Base-by-base conservation (phyloP, 768 basidiomycete genomes). In the Lentinula lateritia region DNA sequence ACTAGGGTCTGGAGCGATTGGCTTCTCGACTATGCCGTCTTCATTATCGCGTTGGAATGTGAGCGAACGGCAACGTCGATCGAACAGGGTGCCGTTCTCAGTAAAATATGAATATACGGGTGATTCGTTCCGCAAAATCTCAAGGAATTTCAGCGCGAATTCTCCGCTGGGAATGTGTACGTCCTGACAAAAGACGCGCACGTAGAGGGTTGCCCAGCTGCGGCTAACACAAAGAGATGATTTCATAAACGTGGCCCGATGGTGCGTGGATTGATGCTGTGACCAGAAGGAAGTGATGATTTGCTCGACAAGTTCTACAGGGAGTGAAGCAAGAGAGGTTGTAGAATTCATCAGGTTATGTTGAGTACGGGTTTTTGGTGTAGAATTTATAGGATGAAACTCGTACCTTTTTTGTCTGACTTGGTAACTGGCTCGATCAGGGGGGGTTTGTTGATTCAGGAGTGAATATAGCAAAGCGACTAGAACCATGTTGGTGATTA, bases 191-290 rank as follows among this genome's bases (percentile, higher is more conserved):
- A 48, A 60, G 6, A 41, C 16, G 23, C 35, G 5, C 46, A 52
- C 18, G 35, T 34, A 60, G 16, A 60, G 2, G 9, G 10, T 20
- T 4, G 48, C 28, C 58, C 58, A 60, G 3, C n/a, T 50, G 8
- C 12, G 12, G 35, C 36, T 50, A 13, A 60, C 58, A 41, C 7
- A 34, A 8, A 60, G 43, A 13, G 58, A 60, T 3, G 48, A 60
- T 60, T 50, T 60, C 48, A 60, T 60, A n/a, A 60, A 60, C 8
- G 15, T 38, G 15, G 6, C 35, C 16, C 58, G 58, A 15, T 60
- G 41, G 8, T 23, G 13, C 10, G 36, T 32, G 38, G 50, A 52
- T 10, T 18, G 58, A 23, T 13, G 18, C 10, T 50, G 35, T 2
- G n/a, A 7, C 58, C 58, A 60, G 12, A 60, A 38, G 28, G 32